These are phyloP conservation scores for Penicillium longicatenatum DNA, from an alignment of 495 filamentous ascomycete species.

Conservation along the genomic window DNA sequence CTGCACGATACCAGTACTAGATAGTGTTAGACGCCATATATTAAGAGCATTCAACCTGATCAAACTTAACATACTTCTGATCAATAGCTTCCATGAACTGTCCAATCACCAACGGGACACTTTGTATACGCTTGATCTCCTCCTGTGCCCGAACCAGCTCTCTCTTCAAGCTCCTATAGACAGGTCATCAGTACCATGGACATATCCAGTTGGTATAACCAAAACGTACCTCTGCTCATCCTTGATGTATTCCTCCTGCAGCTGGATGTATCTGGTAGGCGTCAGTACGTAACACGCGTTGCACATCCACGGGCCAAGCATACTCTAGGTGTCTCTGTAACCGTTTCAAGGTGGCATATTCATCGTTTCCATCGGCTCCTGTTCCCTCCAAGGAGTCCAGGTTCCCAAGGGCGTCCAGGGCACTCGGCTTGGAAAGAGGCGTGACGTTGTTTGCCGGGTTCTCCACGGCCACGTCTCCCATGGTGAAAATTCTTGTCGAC, in stretches of 20 bases:
- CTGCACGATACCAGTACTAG: conserved; percentile 95
- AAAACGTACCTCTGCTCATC: conserved; percentile 85
- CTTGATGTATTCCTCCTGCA: conserved; percentile 99
- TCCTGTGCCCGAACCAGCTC: conserved; percentile 97
- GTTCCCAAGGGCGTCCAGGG: conserved; percentile 81
- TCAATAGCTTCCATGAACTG: conserved; percentile 99
- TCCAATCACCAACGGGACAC: conserved; percentile 94
- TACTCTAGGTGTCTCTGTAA: conserved; percentile 94
- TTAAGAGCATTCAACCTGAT: not conserved
- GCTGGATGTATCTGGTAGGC: conserved; percentile 76
- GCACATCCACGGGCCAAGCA: conserved; percentile 21
- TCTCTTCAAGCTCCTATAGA: conserved; percentile 85
- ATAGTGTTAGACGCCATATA: conserved; percentile 30
- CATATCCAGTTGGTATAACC: not conserved
- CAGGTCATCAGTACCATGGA: conserved; percentile 11
- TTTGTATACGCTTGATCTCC: conserved; percentile 99
- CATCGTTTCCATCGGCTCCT: conserved; percentile 79
- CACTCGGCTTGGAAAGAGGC: conserved; percentile 74
- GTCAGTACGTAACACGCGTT: conserved; percentile 31
- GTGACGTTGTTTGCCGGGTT: conserved; percentile 70
- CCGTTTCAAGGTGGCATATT: conserved; percentile 93
- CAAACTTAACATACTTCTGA: conserved; percentile 72
- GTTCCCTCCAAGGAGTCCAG: conserved; percentile 85
- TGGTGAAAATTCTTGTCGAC: conserved; percentile 40
- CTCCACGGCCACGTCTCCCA: conserved; percentile 85